Percentiles rank a stretch among this genome's conserved stretches.
Evolutionary conservation across 176 grass and related monocot species (phyloP).

Genomic region (bread wheat (Triticum aestivum)): DNA sequence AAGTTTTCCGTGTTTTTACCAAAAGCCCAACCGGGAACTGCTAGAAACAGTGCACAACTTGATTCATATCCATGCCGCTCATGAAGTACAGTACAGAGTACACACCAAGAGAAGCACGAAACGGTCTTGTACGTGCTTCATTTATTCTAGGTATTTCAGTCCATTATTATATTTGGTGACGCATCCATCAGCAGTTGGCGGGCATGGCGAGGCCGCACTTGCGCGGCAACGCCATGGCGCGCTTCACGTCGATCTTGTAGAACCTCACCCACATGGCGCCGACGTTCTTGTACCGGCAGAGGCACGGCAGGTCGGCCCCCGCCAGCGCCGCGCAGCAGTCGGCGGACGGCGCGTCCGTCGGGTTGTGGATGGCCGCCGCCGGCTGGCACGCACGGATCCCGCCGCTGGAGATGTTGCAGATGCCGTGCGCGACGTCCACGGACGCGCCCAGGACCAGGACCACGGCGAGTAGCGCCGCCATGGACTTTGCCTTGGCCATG

Average conservation of each 20-base stretch:
- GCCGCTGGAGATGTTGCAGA: conserved; percentile 45
- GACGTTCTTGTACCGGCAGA: conserved; percentile 51
- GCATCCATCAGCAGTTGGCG: conserved; percentile 34
- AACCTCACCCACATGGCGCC: conserved; percentile 25
- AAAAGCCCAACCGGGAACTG: too few relatives aligned
- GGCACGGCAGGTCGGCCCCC: conserved; percentile 43
- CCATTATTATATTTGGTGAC: neutral
- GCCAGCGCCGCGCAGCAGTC: conserved; percentile 45
- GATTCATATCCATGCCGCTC: too few relatives aligned
- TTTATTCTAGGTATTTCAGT: too few relatives aligned
- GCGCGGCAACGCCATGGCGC: conserved; percentile 52
- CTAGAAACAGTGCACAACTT: too few relatives aligned
- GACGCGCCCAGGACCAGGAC: neutral
- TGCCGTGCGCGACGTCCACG: neutral
- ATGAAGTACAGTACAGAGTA: too few relatives aligned
- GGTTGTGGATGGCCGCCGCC: conserved; percentile 39
- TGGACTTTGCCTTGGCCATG: conserved; percentile 1
- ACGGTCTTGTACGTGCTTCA: too few relatives aligned
- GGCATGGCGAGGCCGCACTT: conserved; percentile 49
- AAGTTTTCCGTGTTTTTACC: too few relatives aligned
- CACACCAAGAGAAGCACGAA: too few relatives aligned
- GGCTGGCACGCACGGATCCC: conserved; percentile 41
- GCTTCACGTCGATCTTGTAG: conserved; percentile 46
- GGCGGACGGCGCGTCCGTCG: conserved; percentile 18
- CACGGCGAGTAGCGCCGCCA: neutral